These are phyloP conservation scores for Ceratocystis colombiana DNA, from an alignment of 2,329 filamentous ascomycete genomes.

Conservation along the genomic window DNA sequence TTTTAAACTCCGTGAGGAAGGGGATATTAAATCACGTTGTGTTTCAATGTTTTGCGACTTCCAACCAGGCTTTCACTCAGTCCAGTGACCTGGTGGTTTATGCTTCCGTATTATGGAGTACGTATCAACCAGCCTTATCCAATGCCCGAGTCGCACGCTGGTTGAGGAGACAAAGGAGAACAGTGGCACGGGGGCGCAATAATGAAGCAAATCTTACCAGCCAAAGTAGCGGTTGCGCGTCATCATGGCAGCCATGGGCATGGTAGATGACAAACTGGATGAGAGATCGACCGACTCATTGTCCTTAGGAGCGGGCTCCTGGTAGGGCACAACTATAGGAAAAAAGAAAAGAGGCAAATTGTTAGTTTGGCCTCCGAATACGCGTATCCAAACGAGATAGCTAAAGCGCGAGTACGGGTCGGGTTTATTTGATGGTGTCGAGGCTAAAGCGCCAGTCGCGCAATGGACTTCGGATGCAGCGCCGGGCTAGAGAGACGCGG, in stretches of 20 bases:
- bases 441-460: not conserved
- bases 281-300: constrained; percentile 58
- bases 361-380: not conserved
- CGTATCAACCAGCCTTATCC: too few species aligned
- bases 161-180: too few species aligned
- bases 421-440: not conserved
- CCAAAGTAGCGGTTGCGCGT: constrained; percentile 74
- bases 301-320: constrained; percentile 56
- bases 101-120: too few species aligned
- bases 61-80: too few species aligned
- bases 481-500: not conserved
- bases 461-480: not conserved
- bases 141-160: too few species aligned
- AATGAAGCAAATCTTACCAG: constrained; percentile 40
- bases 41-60: not conserved
- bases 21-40: not conserved
- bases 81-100: too few species aligned
- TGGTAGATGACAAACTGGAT: constrained; percentile 61
- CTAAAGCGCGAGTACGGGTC: not conserved
- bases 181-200: too few species aligned
- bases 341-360: not conserved
- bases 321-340: constrained; percentile 70
- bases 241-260: constrained; percentile 95
- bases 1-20: constrained; percentile 14
- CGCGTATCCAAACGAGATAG: not conserved